Evolutionary conservation across 2,329 filamentous ascomycete species (phyloP), one percentile per base, ranked within the genome.

Genomic region (Domatiomyces globalis): DNA sequence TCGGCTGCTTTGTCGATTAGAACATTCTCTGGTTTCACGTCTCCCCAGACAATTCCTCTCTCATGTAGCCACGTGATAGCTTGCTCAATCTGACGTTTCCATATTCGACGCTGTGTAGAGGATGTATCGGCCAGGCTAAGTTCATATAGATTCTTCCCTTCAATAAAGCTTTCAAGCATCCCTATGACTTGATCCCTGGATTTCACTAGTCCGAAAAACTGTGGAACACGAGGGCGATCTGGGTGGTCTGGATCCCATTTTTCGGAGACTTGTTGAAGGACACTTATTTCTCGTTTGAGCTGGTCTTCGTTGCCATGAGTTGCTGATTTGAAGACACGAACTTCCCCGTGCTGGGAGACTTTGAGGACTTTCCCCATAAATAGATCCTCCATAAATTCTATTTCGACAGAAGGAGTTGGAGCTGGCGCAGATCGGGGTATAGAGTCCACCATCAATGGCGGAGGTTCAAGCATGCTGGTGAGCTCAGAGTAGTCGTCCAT

Each of bases 21-120:
- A 20, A 63, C 49, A 56, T 65, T 64, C 12, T 56, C 60, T 12
- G 61, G 51, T 53, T 62, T 63, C 20, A 56, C 60, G 55, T 63
- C 62, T 12, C 61, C 62, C 60, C 59, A 63, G 29, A 63, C 51
- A n/a, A 62, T 58, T 20, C 54, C 58, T 46, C 19, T 43, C 17
- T 46, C 15, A 39, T 61, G 56, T 36, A 61, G 43, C 27, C 50
- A 49, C 27, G 52, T 48, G 39, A 53, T 27, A 43, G 47, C 50
- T 22, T 51, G 48, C 10, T 53, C 45, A 33, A 56, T 48, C 44
- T 58, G 53, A 45, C 50, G 39, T 22, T 29, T 45, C 49, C 45
- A 51, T 43, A 25, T 51, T 42, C 39, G 19, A 12, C 49, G 29
- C 33, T 47, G 4, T 39, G 33, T 39, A 39, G 33, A 39, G 33